Base-by-base conservation (phyloP, 2,329 filamentous ascomycete genomes). In the Aspergillus oerlinghausenensis region DNA sequence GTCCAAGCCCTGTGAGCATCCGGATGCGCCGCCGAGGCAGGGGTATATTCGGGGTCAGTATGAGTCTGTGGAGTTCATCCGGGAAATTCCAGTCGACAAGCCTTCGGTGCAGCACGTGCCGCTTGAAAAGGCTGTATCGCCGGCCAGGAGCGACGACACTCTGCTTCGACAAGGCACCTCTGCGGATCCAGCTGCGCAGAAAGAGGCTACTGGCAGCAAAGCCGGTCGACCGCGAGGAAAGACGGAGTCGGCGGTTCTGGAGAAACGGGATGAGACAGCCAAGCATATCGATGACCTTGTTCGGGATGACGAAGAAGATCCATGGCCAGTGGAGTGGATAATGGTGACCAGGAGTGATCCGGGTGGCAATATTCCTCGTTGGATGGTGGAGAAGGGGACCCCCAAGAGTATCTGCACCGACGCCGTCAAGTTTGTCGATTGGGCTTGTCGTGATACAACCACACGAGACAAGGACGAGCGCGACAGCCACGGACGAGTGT, bases 311-410 rank as follows among this genome's bases (percentile, higher is more conserved):
- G 78, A 82, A 35, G 74, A 77, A 2, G 83, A 86, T 61, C 72
- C 76, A 8, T 87, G 87, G 62, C 85, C 86, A 0, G 82, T 96
- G 1, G 92, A 96, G 72, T 96, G 92, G 92, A 83, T 94, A 59
- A 96, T 96, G 92, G 85, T 96, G 19, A 96, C 91, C 1, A 82
- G 92, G 50, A 93, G 89, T 70, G 91, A 96, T 65, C 91, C 92
- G 3, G 92, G 92, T 10, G 92, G 92, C 52, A 93, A 86, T 57
- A 92, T 96, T 19, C 92, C 92, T 1, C 83, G 89, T 14, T 96
- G 94, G 75, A 87, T 96, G 82, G 90, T 96, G n/a, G 92, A 96
- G 67, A 86, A 90, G 69, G 90, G 89, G 29, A 96, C 92, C 0
- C 92, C 92, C 0, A 85, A 82, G 10, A 89, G 89, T 38, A 94